Conservation (phyloP, 257 asterid species). For the Solanum gandarillasii region DNA sequence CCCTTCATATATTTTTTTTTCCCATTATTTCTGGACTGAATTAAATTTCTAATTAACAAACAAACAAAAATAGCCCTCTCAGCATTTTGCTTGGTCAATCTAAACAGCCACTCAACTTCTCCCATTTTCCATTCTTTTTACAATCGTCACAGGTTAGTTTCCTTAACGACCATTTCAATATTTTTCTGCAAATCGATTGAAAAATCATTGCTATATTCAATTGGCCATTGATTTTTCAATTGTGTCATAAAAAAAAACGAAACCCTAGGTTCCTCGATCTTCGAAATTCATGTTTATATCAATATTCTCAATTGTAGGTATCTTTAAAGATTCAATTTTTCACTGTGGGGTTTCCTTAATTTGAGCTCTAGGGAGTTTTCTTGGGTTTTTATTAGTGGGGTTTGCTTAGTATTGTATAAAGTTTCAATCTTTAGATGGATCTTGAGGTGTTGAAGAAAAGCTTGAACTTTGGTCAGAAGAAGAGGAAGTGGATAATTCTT, state of each 20-base stretch:
- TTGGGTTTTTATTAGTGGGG: not conserved
- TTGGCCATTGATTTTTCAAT: slow-evolving; percentile 4
- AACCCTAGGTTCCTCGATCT: slow-evolving; percentile 34
- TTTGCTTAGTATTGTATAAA: not conserved
- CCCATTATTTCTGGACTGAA: not conserved
- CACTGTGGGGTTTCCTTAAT: slow-evolving; percentile 13
- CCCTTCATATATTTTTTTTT: not conserved
- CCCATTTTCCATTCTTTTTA: not conserved
- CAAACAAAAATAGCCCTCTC: not conserved
- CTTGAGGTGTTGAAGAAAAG: slow-evolving; percentile 42
- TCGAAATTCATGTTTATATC: slow-evolving; percentile 9
- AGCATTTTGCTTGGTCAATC: not conserved
- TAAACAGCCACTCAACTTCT: slow-evolving; percentile 1
- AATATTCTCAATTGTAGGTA: not conserved
- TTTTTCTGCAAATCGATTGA: not conserved
- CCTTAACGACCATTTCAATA: slow-evolving; percentile 1
- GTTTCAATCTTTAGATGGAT: slow-evolving; percentile 31
- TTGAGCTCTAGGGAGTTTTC: slow-evolving; percentile 20
- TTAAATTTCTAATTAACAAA: not conserved
- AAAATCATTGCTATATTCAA: not conserved
- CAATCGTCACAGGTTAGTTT: slow-evolving; percentile 19
- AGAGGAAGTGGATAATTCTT: slow-evolving; percentile 62
- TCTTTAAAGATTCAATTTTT: not conserved
- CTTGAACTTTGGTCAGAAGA: slow-evolving; percentile 38
- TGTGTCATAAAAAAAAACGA: slow-evolving; percentile 12